Conservation (phyloP, 1,139 yeast genomes). For the Zygoascus hellenicus region DNA sequence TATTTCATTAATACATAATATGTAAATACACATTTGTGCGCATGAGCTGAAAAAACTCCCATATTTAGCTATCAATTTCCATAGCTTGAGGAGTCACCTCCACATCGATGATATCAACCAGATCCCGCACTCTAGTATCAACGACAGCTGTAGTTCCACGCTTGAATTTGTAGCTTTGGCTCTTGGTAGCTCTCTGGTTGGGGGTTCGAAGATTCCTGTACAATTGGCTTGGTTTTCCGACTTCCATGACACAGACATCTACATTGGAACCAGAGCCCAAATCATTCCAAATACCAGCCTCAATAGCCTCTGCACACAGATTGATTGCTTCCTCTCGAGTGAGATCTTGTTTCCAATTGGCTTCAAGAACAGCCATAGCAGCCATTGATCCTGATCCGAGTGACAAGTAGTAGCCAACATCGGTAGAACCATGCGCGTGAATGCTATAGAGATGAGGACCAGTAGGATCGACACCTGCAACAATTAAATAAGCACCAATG, state of each 20-base stretch:
- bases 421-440: conserved; percentile 98
- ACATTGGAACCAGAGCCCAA: conserved; percentile 98
- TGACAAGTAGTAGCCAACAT: conserved; percentile 86
- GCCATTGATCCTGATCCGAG: conserved; percentile 98
- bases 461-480: conserved; percentile 95
- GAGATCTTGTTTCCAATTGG: conserved; percentile 75
- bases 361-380: conserved; percentile 95
- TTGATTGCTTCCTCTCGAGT: conserved; percentile 82
- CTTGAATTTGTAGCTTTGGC: conserved; percentile 73
- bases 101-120: conserved; percentile 69
- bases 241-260: conserved; percentile 93
- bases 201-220: conserved; percentile 88
- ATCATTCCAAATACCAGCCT: conserved; percentile 98
- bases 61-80: conserved; percentile 62
- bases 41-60: too few relatives aligned
- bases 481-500: conserved; percentile 92
- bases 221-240: conserved; percentile 70
- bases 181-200: conserved; percentile 76
- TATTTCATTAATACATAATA: too few relatives aligned
- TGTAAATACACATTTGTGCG: too few relatives aligned
- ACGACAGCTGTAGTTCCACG: conserved; percentile 89
- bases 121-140: conserved; percentile 54
- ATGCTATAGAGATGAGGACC: conserved; percentile 90
- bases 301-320: conserved; percentile 87
- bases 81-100: conserved; percentile 48